Evolutionary conservation across 1,284 basidiomycete species (phyloP), one percentile per base, ranked within the genome.

Genomic region (Mycena citricolor): DNA sequence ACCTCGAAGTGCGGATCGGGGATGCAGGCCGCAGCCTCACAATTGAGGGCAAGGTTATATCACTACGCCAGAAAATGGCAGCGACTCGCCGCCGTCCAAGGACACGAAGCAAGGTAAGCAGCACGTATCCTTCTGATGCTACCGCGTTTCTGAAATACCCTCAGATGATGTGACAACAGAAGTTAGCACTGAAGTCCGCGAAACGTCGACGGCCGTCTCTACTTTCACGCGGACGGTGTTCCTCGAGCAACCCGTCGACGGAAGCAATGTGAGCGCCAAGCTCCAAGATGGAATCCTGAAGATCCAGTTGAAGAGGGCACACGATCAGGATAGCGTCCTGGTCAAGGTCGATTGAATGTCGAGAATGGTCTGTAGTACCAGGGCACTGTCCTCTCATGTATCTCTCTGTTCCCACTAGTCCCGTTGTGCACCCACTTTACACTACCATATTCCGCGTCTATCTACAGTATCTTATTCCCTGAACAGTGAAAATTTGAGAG

Each of bases 231-330:
- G 83, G 34, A 88, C 82, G 0, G 72, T 89, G 19, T 81, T 80
- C 75, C 70, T 90, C 20, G 83, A 86, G 26, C 72, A 71, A 4
- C 71, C 79, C 4, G 71, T 86, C 0, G 81, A 88, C 55, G 64
- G 67, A 30, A 67, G 66, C 31, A 74, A 71, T 47, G 79, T 88
- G 14, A 65, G 68, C 2, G 86, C 86, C 10, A 83, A 79, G 55
- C 65, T 90, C 48, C 65, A 71, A 24, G 79, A 89, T 44, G 87
- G 86, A 8, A 72, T 90, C 21, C 71, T 89, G 42, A 83, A 75
- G 2, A 59, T 88, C 34, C 74, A 65, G 2, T 66, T 82, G n/a
- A 73, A 76, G 13, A 86, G 81, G 61, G 69, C 71, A 16, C 73
- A 79, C 48, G 82, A 86, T 49, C 68, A 72, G 47, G 76, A 61